These are phyloP conservation scores for Diaporthe sp. DNA, from an alignment of 2,329 filamentous ascomycete species.

Conservation along the genomic window DNA sequence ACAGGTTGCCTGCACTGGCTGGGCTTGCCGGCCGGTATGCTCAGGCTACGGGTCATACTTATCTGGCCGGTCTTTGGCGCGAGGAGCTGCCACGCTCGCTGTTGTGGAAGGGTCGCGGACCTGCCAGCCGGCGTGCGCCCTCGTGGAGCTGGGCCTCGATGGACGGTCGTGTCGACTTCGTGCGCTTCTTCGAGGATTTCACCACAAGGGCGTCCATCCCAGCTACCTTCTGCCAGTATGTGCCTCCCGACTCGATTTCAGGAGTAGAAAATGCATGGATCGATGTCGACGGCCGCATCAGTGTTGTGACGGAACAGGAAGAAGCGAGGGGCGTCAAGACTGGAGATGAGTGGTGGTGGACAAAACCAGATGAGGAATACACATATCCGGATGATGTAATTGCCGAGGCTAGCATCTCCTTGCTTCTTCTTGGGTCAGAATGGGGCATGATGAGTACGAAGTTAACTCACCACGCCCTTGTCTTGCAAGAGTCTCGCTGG, in stretches of 20 bases:
- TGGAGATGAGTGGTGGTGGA: too few species aligned
- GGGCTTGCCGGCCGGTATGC: not conserved
- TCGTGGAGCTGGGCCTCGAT: constrained; percentile 23
- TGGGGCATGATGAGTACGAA: too few species aligned
- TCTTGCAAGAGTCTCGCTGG: not conserved
- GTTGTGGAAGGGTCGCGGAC: not conserved
- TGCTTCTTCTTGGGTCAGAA: not conserved
- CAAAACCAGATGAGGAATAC: too few species aligned
- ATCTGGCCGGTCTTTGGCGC: not conserved
- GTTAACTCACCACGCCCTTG: too few species aligned
- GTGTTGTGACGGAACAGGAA: not conserved
- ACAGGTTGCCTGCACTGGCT: not conserved
- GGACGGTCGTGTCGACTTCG: too few species aligned
- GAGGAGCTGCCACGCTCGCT: not conserved
- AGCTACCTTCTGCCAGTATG: too few species aligned
- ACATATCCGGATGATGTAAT: not conserved
- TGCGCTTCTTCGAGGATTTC: too few species aligned
- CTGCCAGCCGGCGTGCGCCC: not conserved
- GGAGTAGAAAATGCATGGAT: not conserved
- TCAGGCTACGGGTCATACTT: not conserved
- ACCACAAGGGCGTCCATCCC: too few species aligned
- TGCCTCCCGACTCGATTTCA: too few species aligned
- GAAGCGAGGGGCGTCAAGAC: too few species aligned
- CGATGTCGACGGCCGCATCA: not conserved
- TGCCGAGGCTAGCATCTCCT: not conserved